Conservation (phyloP, 2,329 filamentous ascomycete genomes). For the Leptographium procerum region DNA sequence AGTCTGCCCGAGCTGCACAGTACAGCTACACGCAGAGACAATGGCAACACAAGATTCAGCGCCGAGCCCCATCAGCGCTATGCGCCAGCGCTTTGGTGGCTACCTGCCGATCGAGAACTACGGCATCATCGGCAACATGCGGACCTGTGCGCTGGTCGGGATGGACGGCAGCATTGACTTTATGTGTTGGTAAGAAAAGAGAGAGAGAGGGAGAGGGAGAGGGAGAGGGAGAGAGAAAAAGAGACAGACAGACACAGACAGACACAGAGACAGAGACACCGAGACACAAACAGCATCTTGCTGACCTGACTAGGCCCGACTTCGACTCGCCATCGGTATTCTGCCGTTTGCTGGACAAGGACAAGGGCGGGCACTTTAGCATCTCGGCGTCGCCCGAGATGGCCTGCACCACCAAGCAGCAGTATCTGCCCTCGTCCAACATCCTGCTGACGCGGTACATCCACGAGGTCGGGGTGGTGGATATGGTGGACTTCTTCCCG, state of each 20-base stretch:
- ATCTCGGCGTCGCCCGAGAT: conserved; percentile 44
- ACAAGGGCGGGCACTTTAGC: conserved; percentile 63
- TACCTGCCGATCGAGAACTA: conserved; percentile 63
- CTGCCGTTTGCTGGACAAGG: conserved; percentile 60
- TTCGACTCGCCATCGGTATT: conserved; percentile 71
- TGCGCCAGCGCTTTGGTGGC: conserved; percentile 26
- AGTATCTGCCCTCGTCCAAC: conserved; percentile 64
- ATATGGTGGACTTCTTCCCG: conserved; percentile 66
- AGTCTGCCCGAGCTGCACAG: too few species aligned
- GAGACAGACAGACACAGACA: neutral
- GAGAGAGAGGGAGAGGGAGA: too few species aligned
- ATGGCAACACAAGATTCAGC: neutral
- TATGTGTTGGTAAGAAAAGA: conserved; percentile 55
- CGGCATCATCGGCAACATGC: conserved; percentile 72
- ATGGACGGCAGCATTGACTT: conserved; percentile 65
- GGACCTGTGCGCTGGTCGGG: conserved; percentile 63
- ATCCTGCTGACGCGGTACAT: conserved; percentile 70
- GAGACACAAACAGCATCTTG: too few species aligned
- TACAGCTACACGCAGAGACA: neutral
- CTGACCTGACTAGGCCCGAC: conserved; percentile 45
- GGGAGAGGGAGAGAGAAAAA: neutral
- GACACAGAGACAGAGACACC: neutral
- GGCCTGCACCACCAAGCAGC: conserved; percentile 60
- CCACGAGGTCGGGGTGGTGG: conserved; percentile 62
- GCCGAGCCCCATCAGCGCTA: conserved; percentile 7